Conservation (phyloP, 129 eudicot genomes). For the Centrapalus pauciflorus region DNA sequence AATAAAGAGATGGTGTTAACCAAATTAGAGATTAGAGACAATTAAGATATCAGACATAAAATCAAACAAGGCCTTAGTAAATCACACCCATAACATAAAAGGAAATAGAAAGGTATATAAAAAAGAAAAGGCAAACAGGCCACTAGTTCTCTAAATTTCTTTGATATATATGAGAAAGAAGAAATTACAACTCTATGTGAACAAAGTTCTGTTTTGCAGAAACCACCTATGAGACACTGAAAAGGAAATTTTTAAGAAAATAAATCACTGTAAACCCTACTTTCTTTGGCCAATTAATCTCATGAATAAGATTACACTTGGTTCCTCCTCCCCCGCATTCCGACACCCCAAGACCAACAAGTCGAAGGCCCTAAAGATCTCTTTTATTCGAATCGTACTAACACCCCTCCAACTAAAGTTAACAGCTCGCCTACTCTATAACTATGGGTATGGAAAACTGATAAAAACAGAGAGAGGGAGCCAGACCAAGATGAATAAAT, state of each 20-base stretch:
- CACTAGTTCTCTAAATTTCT: slow-evolving; percentile 17
- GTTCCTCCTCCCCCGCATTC: too few relatives aligned
- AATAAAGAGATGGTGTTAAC: too few relatives aligned
- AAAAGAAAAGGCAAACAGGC: background rate
- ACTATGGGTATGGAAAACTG: slow-evolving; percentile 24
- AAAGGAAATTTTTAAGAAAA: slow-evolving; percentile 28
- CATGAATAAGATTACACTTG: slow-evolving; percentile 23
- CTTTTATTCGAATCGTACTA: slow-evolving; percentile 23
- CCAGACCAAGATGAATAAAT: slow-evolving; percentile 19
- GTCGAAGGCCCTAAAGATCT: background rate
- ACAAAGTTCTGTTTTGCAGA: slow-evolving; percentile 37
- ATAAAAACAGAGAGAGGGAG: slow-evolving; percentile 23
- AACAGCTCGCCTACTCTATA: slow-evolving; percentile 35
- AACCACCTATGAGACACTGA: slow-evolving; percentile 2
- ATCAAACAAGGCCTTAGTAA: too few relatives aligned
- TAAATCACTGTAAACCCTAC: slow-evolving; percentile 33
- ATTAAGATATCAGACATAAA: too few relatives aligned
- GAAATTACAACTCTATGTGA: slow-evolving; percentile 34
- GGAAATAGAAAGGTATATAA: too few relatives aligned
- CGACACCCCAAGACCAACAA: slow-evolving; percentile 7
- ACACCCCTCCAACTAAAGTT: slow-evolving; percentile 34
- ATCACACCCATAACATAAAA: too few relatives aligned
- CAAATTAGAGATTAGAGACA: too few relatives aligned
- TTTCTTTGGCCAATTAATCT: slow-evolving; percentile 30
- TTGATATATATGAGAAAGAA: slow-evolving; percentile 29